Conservation (phyloP, 768 basidiomycete genomes). For the Trametes cingulata region DNA sequence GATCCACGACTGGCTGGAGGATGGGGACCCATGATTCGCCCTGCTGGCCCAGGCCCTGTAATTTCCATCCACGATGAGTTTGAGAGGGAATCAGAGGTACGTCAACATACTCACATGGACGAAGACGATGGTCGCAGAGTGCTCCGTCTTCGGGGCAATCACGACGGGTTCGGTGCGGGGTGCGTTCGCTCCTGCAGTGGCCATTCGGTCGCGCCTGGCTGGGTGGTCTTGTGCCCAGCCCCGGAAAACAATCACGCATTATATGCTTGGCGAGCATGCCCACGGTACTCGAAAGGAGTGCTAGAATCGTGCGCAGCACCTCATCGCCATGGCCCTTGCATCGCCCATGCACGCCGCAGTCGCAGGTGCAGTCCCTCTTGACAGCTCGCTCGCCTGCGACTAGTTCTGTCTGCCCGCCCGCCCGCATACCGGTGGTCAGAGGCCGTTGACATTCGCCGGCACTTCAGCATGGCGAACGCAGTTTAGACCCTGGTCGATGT, state of each 20-base stretch:
- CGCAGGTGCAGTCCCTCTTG: slow-evolving; percentile 4
- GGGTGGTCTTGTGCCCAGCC: background rate
- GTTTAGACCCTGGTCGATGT: background rate
- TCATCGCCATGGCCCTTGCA: slow-evolving; percentile 23
- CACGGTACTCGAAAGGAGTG: slow-evolving; percentile 7
- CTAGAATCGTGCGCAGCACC: slow-evolving; percentile 17
- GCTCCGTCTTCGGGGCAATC: slow-evolving; percentile 19
- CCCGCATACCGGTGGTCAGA: background rate
- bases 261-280: background rate
- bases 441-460: background rate
- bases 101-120: slow-evolving; percentile 27
- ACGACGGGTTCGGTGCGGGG: slow-evolving; percentile 5
- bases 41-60: slow-evolving; percentile 43
- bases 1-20: slow-evolving; percentile 35
- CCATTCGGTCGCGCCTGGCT: slow-evolving; percentile 8
- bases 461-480: background rate
- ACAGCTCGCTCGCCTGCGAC: background rate
- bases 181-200: background rate
- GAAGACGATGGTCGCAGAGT: slow-evolving; percentile 33
- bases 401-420: background rate
- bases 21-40: slow-evolving; percentile 39
- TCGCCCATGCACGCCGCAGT: slow-evolving; percentile 24
- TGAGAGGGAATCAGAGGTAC: background rate
- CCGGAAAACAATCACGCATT: background rate
- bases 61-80: background rate